A percentile compares a stretch with the other conserved stretches of the same genome.
Evolutionary conservation across 192 early-diverging fungal genomes (phyloP).

Genomic region (Physocladia obscura): DNA sequence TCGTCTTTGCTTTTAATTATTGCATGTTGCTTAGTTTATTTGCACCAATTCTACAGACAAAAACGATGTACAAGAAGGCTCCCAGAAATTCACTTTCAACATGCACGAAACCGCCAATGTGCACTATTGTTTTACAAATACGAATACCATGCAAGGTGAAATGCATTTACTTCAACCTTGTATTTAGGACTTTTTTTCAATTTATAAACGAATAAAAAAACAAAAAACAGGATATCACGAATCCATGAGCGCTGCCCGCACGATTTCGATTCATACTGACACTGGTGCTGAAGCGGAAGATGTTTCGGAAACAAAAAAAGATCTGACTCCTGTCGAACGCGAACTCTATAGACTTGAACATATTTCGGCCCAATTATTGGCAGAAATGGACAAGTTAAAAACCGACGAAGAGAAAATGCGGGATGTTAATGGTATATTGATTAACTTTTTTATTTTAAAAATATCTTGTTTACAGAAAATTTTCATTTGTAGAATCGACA

Average conservation of each 20-base stretch:
- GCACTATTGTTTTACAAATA: constrained; percentile 77
- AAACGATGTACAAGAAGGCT: constrained; percentile 64
- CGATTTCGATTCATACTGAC: constrained; percentile 75
- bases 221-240: constrained; percentile 29
- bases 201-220: too few species aligned
- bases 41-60: constrained; percentile 21
- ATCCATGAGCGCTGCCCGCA: constrained; percentile 51
- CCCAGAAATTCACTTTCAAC: constrained; percentile 71
- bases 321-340: constrained; percentile 84
- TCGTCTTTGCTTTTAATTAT: too few species aligned
- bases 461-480: background rate
- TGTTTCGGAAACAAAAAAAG: constrained; percentile 68
- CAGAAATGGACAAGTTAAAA: constrained; percentile 86
- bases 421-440: constrained; percentile 77
- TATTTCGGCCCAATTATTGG: constrained; percentile 72
- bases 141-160: constrained; percentile 27
- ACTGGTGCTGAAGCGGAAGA: constrained; percentile 86
- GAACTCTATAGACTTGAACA: constrained; percentile 81
- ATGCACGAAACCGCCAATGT: constrained; percentile 85
- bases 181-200: background rate
- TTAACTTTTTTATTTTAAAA: background rate
- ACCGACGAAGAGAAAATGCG: constrained; percentile 78
- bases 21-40: too few species aligned
- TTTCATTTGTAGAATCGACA: constrained; percentile 68
- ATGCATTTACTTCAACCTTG: background rate